Percentiles rank a stretch among this genome's conserved stretches.
Evolutionary conservation across 495 filamentous ascomycete genomes (phyloP).

Genomic region (Durotheca rogersii): DNA sequence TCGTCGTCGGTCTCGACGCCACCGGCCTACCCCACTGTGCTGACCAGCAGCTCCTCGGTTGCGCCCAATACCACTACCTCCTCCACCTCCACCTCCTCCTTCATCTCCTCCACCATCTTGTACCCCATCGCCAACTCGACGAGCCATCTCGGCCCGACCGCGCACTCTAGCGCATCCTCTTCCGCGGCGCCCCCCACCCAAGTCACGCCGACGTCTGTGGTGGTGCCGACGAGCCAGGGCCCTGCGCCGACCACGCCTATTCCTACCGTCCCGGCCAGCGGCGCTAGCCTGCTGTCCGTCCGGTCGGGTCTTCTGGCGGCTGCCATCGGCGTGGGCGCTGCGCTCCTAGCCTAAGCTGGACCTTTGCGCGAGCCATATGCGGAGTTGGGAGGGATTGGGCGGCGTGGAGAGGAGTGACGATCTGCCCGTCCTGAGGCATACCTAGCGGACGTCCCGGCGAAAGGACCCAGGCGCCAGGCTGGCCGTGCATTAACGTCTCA

Average conservation of each 20-base stretch:
- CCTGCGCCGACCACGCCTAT: conserved; percentile 17
- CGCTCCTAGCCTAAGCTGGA: conserved; percentile 43
- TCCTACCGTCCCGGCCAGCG: conserved; percentile 32
- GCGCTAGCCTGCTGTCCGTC: conserved; percentile 37
- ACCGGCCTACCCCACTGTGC: conserved; percentile 16
- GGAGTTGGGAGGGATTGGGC: not conserved
- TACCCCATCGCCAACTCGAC: conserved; percentile 44
- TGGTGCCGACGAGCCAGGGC: conserved; percentile 14
- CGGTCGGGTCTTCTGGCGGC: conserved; percentile 46
- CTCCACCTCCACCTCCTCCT: conserved; percentile 28
- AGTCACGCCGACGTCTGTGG: conserved; percentile 26
- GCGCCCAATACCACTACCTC: conserved; percentile 34
- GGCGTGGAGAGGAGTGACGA: not conserved
- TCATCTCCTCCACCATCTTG: conserved; percentile 22
- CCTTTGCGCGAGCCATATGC: too few relatives aligned
- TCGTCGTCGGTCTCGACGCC: conserved; percentile 18
- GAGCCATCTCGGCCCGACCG: conserved; percentile 39
- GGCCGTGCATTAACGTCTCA: too few relatives aligned
- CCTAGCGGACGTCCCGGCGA: too few relatives aligned
- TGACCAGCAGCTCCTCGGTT: conserved; percentile 6
- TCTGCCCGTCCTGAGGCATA: not conserved
- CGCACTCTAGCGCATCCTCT: conserved; percentile 33
- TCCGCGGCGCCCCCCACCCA: conserved; percentile 30
- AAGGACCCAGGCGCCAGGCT: too few relatives aligned
- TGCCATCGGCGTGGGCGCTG: conserved; percentile 44